These are phyloP conservation scores for Neonectria neomacrospora DNA, from an alignment of 2,329 filamentous ascomycete genomes.

Conservation along the genomic window DNA sequence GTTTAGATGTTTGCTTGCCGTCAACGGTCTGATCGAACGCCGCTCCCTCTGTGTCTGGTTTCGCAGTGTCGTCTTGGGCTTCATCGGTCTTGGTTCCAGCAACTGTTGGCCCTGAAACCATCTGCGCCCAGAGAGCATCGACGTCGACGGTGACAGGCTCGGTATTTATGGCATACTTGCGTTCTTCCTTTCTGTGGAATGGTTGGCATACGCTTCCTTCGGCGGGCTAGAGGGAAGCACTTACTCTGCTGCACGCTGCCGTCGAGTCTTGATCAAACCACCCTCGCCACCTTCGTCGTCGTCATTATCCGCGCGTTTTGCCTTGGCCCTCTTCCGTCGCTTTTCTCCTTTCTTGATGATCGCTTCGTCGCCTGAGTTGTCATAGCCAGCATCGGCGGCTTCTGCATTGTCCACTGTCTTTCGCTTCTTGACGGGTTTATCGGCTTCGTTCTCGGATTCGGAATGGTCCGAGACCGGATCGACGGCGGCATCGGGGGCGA, in stretches of 20 bases:
- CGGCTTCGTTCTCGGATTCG: slow-evolving; percentile 58
- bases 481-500: slow-evolving; percentile 68
- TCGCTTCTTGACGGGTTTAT: slow-evolving; percentile 43
- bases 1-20: slow-evolving; percentile 14
- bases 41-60: slow-evolving; percentile 17
- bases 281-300: slow-evolving; percentile 69
- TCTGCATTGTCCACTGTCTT: slow-evolving; percentile 35
- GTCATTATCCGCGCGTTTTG: slow-evolving; percentile 51
- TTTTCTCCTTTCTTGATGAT: slow-evolving; percentile 73
- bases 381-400: slow-evolving; percentile 62
- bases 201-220: slow-evolving; percentile 24
- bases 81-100: slow-evolving; percentile 17
- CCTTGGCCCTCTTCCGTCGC: slow-evolving; percentile 58
- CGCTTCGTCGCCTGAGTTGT: slow-evolving; percentile 78
- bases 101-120: slow-evolving; percentile 60
- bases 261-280: slow-evolving; percentile 76
- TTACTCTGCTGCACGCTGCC: slow-evolving; percentile 74
- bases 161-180: slow-evolving; percentile 60
- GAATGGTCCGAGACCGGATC: slow-evolving; percentile 61
- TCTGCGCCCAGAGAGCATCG: slow-evolving; percentile 75
- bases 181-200: slow-evolving; percentile 64
- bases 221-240: slow-evolving; percentile 34
- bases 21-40: slow-evolving; percentile 10
- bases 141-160: slow-evolving; percentile 77
- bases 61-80: slow-evolving; percentile 20